Evolutionary conservation across 2,329 filamentous ascomycete genomes (phyloP), one percentile per base, ranked within the genome.

Genomic region (Fusarium decemcellulare): DNA sequence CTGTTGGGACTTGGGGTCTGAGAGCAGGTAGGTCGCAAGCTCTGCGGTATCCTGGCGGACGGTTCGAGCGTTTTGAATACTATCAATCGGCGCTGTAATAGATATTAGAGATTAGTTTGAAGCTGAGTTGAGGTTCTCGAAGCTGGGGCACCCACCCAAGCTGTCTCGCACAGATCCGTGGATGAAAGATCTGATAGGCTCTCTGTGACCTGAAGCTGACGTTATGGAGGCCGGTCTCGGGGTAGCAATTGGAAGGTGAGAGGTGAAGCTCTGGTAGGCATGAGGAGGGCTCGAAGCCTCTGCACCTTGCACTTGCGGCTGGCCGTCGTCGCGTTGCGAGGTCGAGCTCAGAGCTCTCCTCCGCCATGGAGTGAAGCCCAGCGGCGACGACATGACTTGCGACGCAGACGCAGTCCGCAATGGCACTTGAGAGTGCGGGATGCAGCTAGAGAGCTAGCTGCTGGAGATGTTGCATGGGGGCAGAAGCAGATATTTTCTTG

Each of bases 21-120:
- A 91, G 30, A 97, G 86, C 52, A 93, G 91, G 77, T 95, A 94
- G 16, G 89, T 93, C 44, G 94, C 94, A 60, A 97, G 85, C 80
- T 97, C 93, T 54, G 94, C 93, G 3, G 94, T 97, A 76, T 96
- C 92, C 80, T 96, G 91, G 68, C 94, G 91, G 42, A 97, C 92
- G 70, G 90, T 92, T 63, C 91, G 89, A 36, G 93, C 92, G 79
- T 93, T 93, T 72, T 93, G 89, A 16, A 89, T 87, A 72, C 89
- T 92, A 76, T 95, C 92, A 80, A 88, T 76, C 16, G 86, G 85
- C 40, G 82, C 85, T 88, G 68, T 43, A 50, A 32, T 23, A 40
- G 23, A 39, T 4, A 34, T 23, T 63, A 40, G 29, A 51, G 37
- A 59, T 62, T 29, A 60, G 34, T 32, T 53, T 43, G 23, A 39